Percentiles rank a stretch among this genome's conserved stretches.
phyloP scores from a whole-genome alignment of 2,329 filamentous ascomycete genomes.

The Malbranchea zuffiana region DNA sequence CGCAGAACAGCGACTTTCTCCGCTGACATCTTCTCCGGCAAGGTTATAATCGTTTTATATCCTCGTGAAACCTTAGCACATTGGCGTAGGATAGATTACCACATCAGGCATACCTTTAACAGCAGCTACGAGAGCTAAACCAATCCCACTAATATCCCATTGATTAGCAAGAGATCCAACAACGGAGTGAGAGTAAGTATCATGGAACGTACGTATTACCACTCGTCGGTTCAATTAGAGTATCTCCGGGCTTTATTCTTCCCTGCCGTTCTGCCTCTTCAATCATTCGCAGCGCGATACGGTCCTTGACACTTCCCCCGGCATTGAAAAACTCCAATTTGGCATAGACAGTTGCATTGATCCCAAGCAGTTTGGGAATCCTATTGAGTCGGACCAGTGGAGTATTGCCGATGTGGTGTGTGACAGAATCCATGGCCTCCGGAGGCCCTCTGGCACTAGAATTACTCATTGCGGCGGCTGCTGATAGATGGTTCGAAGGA shows the following conservation, averaged over 20 bases:
- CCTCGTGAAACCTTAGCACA: slow-evolving; percentile 30
- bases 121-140: slow-evolving; percentile 81
- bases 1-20: slow-evolving; percentile 95
- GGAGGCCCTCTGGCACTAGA: slow-evolving; percentile 40
- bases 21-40: slow-evolving; percentile 98
- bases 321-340: slow-evolving; percentile 93
- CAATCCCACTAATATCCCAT: slow-evolving; percentile 55
- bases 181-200: too few species aligned
- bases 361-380: slow-evolving; percentile 79
- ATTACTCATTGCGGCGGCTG: neutral
- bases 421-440: slow-evolving; percentile 54
- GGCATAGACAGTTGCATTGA: slow-evolving; percentile 79
- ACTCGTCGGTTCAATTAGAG: slow-evolving; percentile 92
- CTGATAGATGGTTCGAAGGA: neutral
- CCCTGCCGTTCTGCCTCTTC: slow-evolving; percentile 86
- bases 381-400: slow-evolving; percentile 91
- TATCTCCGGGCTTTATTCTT: slow-evolving; percentile 93
- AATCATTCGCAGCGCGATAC: slow-evolving; percentile 94
- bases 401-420: slow-evolving; percentile 86
- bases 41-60: slow-evolving; percentile 96
- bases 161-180: neutral
- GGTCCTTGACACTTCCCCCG: slow-evolving; percentile 85
- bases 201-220: slow-evolving; percentile 62
- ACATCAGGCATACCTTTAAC: slow-evolving; percentile 57
- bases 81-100: neutral